A percentile compares a stretch with the other conserved stretches of the same genome.
Conservation (phyloP, 495 filamentous ascomycete genomes). For the Xylona heveae region DNA sequence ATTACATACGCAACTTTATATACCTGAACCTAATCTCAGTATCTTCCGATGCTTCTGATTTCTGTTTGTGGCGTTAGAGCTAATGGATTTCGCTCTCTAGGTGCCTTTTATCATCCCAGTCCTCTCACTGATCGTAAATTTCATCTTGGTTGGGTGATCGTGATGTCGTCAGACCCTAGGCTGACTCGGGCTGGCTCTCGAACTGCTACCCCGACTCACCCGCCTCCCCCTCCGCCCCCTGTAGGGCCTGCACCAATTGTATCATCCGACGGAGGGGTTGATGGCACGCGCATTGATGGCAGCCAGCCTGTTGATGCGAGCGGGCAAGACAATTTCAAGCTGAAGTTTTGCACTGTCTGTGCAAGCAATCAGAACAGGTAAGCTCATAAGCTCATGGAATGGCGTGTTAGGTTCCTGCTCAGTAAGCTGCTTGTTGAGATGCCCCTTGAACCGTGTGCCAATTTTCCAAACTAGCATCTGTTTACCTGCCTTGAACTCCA, state of each 20-base stretch:
- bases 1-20: constrained; percentile 26
- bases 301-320: constrained; percentile 15
- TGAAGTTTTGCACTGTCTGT: constrained; percentile 97
- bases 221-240: constrained; percentile 31
- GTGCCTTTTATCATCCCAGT: constrained; percentile 6
- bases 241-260: constrained; percentile 13
- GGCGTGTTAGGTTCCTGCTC: no score
- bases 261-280: constrained; percentile 11
- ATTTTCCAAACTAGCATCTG: no score
- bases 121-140: constrained; percentile 6
- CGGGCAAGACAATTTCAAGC: constrained; percentile 31
- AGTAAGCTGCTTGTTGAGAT: no score
- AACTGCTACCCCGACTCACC: constrained; percentile 22
- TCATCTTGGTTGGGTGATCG: constrained; percentile 5
- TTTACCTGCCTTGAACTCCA: no score
- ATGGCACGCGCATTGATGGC: constrained; percentile 24
- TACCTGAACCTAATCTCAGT: constrained; percentile 13
- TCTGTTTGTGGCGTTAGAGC: no score
- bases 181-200: constrained; percentile 21
- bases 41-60: constrained; percentile 6
- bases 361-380: constrained; percentile 92
- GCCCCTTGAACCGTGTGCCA: no score
- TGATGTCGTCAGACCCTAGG: constrained; percentile 35
- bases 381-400: constrained; percentile 11
- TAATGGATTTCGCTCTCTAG: no score